A percentile compares a stretch with the other conserved stretches of the same genome.
Evolutionary conservation across 805 yeast genomes (phyloP).

Genomic region (Debaryomyces prosopidis): DNA sequence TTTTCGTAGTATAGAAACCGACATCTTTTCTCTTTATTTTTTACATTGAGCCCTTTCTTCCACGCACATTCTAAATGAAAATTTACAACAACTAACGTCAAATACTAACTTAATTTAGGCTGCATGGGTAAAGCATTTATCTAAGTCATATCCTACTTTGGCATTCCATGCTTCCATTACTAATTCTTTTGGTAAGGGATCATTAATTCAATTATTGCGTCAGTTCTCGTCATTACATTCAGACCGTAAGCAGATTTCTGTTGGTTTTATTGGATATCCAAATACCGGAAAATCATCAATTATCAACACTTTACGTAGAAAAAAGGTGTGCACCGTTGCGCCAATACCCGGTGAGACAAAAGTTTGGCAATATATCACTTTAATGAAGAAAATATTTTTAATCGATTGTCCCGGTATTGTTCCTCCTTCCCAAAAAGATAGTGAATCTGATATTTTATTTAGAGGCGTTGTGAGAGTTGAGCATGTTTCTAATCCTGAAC

Average conservation of each 20-base stretch:
- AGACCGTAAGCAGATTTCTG: slow-evolving; percentile 94
- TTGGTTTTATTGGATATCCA: slow-evolving; percentile 97
- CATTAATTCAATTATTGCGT: slow-evolving; percentile 86
- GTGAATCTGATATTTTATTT: slow-evolving; percentile 88
- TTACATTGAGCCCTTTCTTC: slow-evolving; percentile 2
- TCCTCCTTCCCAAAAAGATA: slow-evolving; percentile 88
- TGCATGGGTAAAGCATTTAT: slow-evolving; percentile 96
- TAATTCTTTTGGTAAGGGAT: slow-evolving; percentile 97
- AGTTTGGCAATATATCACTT: slow-evolving; percentile 97
- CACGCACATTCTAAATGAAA: slow-evolving; percentile 2
- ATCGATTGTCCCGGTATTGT: slow-evolving; percentile 99
- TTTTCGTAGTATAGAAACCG: slow-evolving; percentile 89
- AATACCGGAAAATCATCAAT: slow-evolving; percentile 97
- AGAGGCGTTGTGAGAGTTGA: slow-evolving; percentile 99
- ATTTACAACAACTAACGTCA: not conserved
- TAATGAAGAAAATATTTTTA: slow-evolving; percentile 92
- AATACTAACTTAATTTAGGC: slow-evolving; percentile 56
- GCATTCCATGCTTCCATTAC: slow-evolving; percentile 98
- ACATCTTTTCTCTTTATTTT: slow-evolving; percentile 42
- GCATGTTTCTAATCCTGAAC: slow-evolving; percentile 93
- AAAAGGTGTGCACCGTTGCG: slow-evolving; percentile 95
- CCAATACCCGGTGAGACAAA: slow-evolving; percentile 99
- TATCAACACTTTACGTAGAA: slow-evolving; percentile 87
- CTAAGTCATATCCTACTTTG: slow-evolving; percentile 88
- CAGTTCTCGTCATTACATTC: slow-evolving; percentile 89